Conservation (phyloP, 495 filamentous ascomycete species). For the Podospora comata region DNA sequence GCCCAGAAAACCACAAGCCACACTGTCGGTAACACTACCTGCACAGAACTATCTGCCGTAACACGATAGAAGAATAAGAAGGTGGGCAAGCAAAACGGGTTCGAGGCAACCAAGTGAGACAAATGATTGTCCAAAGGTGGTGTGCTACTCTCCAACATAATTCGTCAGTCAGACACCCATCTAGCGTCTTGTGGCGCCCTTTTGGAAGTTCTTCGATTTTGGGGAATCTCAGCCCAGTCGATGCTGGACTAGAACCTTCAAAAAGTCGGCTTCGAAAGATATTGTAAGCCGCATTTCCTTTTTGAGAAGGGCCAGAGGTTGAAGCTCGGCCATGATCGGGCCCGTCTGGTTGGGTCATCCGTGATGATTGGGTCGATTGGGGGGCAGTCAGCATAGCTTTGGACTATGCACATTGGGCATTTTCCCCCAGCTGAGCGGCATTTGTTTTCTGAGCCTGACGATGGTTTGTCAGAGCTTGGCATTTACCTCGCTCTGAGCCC, state of each 20-base stretch:
- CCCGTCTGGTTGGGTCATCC: not conserved
- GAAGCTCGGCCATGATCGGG: not conserved
- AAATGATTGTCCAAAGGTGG: not conserved
- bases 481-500: not conserved
- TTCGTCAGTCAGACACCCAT: not conserved
- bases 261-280: not conserved
- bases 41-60: not conserved
- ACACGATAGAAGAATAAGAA: not conserved
- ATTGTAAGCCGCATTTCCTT: conserved; percentile 8
- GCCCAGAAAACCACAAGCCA: not conserved
- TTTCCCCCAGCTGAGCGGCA: not conserved
- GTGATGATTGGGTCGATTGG: not conserved
- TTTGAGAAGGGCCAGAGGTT: not conserved
- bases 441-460: not conserved
- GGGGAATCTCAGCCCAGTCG: not conserved
- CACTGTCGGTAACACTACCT: not conserved
- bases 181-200: not conserved
- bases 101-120: not conserved
- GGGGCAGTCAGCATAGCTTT: not conserved
- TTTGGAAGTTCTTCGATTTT: not conserved
- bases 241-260: not conserved
- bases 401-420: not conserved
- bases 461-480: not conserved
- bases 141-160: not conserved
- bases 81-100: not conserved